Base-by-base conservation (phyloP, 73 alveolate species). In the Paramecium bursaria region DNA sequence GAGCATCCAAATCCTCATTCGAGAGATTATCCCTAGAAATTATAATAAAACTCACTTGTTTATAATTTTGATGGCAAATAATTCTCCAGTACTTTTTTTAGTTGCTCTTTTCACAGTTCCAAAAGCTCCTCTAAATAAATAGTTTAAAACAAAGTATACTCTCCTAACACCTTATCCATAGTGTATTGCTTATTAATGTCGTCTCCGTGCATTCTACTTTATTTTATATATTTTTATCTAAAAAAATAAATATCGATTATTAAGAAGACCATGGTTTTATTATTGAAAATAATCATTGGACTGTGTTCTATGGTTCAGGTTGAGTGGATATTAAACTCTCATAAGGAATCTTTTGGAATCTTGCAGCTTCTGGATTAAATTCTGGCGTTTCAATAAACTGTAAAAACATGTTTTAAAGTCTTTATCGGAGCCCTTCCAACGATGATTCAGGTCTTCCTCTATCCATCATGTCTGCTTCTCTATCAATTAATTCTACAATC, bases 391-490 rank as follows among this genome's bases (percentile, higher is more conserved):
- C 99, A 46, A 95, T 95, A 85, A 98, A 97, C 88, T 95, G 96
- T 52, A 98, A 91, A 93, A 96, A 98, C 17, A 98, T 90, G 75
- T 98, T 98, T 27, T 98, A 96, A 44, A 98, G 75, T 61, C 99
- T 88, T 90, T 95, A 94, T 74, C 99, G 92, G 35, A 98, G 92
- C 26, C 99, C 99, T 86, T 94, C 99, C 46, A 97, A 92, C 76
- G 98, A 88, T 44, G 95, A 86, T 88, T 98, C 99, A 3, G 98
- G 95, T 21, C 99, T 92, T 26, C 99, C 99, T 86, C 99, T 85
- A 90, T 98, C 96, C 23, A 98, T 94, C 99, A 98, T 98, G 86
- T 98, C 99, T 1, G 99, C 99, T 87, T 98, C 99, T 87, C 99
- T 93, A 87, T 98, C 99, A 29, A 98, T 96, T 51, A 98, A 88